Conservation (phyloP, 805 yeast species). For the Hyphopichia homilentoma region DNA sequence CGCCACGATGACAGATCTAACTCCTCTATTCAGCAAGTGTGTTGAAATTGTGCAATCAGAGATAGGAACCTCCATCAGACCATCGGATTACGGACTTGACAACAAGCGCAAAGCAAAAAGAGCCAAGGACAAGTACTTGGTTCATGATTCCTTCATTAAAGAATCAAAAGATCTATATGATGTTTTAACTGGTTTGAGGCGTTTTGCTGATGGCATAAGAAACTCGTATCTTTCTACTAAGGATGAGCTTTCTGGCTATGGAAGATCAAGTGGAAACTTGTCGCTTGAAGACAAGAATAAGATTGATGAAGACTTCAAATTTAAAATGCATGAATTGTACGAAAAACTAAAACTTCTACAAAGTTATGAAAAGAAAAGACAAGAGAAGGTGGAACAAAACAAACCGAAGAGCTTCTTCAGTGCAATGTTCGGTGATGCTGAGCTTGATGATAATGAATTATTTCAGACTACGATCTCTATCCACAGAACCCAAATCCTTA, state of each 20-base stretch:
- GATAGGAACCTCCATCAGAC: conserved; percentile 8
- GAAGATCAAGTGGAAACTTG: conserved; percentile 16
- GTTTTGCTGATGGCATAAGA: conserved; percentile 25
- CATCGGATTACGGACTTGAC: conserved; percentile 6
- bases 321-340: conserved; percentile 48
- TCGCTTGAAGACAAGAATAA: conserved; percentile 48
- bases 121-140: conserved; percentile 5
- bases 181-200: conserved; percentile 26
- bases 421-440: conserved; percentile 22
- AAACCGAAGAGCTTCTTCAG: conserved; percentile 13
- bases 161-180: conserved; percentile 36
- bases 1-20: conserved; percentile 48
- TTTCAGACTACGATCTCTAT: conserved; percentile 36
- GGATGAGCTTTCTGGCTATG: conserved; percentile 12
- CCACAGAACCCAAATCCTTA: conserved; percentile 48
- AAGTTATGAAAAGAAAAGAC: conserved; percentile 49
- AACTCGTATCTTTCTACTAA: conserved; percentile 21
- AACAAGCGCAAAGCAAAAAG: conserved; percentile 5
- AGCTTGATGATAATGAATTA: conserved; percentile 29
- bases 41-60: conserved; percentile 41
- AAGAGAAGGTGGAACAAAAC: conserved; percentile 12
- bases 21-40: conserved; percentile 47
- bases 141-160: conserved; percentile 37
- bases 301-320: conserved; percentile 52
- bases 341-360: conserved; percentile 49